Evolutionary conservation across 192 early-diverging fungal genomes (phyloP).

Genomic region (Podila epicladia): DNA sequence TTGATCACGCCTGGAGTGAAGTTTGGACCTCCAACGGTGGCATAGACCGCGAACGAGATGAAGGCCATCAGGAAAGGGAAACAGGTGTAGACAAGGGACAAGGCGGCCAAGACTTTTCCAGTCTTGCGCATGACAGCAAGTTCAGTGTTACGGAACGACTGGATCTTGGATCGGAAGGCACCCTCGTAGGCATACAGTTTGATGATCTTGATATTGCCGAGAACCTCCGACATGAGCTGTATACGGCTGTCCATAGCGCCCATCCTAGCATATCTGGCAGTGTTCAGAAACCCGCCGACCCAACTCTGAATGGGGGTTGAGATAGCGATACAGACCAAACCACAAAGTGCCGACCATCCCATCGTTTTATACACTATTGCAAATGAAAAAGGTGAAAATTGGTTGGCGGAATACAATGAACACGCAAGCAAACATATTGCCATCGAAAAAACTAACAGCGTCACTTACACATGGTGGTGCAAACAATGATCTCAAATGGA

Average conservation of each 20-base stretch:
- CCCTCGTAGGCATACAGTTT: conserved; percentile 37
- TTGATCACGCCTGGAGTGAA: conserved; percentile 55
- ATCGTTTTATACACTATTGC: conserved; percentile 11
- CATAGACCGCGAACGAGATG: conserved; percentile 30
- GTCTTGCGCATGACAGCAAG: conserved; percentile 14
- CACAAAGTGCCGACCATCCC: conserved; percentile 32
- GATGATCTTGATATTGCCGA: conserved; percentile 35
- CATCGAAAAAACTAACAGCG: no score
- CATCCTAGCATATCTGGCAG: background rate
- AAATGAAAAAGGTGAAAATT: no score
- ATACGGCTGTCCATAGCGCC: conserved; percentile 33
- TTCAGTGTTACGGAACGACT: conserved; percentile 9
- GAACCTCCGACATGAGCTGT: conserved; percentile 22
- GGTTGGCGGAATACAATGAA: no score
- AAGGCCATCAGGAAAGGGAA: conserved; percentile 31
- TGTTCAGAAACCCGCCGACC: conserved; percentile 19
- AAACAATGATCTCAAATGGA: conserved; percentile 16
- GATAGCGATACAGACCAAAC: conserved; percentile 8
- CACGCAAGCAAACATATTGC: no score
- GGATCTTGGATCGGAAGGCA: conserved; percentile 12
- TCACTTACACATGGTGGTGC: conserved; percentile 17
- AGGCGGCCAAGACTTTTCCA: background rate
- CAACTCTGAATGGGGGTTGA: conserved; percentile 14
- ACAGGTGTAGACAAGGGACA: conserved; percentile 25
- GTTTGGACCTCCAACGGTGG: conserved; percentile 24